phyloP scores from a whole-genome alignment of 805 yeast genomes.

The Huiozyma sinensis region DNA sequence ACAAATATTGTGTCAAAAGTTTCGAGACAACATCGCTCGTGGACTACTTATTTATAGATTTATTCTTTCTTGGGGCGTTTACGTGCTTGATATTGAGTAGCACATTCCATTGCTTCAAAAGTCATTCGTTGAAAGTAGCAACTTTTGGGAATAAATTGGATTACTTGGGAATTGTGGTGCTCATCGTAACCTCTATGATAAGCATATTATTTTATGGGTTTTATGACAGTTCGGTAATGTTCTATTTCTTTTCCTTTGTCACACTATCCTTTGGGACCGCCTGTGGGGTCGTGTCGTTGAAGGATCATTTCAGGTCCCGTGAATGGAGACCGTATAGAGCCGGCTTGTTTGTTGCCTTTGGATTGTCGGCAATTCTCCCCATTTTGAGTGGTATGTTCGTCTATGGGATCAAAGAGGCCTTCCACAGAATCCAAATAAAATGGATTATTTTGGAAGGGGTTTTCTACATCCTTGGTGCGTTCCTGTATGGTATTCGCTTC shows the following conservation, averaged over 20 bases:
- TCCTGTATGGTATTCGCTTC: constrained; percentile 61
- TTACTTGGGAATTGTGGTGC: constrained; percentile 61
- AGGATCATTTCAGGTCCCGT: constrained; percentile 55
- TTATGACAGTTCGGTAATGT: constrained; percentile 33
- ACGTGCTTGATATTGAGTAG: constrained; percentile 55
- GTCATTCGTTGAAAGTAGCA: constrained; percentile 48
- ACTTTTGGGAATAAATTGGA: constrained; percentile 60
- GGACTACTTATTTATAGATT: constrained; percentile 26
- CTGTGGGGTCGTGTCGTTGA: constrained; percentile 55
- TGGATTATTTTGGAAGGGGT: constrained; percentile 65
- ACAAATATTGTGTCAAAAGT: constrained; percentile 25
- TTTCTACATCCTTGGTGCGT: constrained; percentile 71
- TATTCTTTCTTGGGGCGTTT: constrained; percentile 43
- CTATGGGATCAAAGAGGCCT: constrained; percentile 42
- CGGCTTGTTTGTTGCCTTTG: constrained; percentile 66
- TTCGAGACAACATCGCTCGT: constrained; percentile 36
- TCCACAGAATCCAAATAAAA: constrained; percentile 40
- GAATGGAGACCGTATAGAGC: constrained; percentile 73
- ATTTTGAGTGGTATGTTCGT: constrained; percentile 39
- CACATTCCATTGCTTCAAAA: constrained; percentile 52
- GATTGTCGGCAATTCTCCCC: constrained; percentile 68
- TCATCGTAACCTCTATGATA: constrained; percentile 53
- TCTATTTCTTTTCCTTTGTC: constrained; percentile 31
- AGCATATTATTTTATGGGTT: constrained; percentile 39
- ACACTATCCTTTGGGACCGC: constrained; percentile 46